Base-by-base conservation (phyloP, 345 rosid genomes). In the Lepidium africanum region DNA sequence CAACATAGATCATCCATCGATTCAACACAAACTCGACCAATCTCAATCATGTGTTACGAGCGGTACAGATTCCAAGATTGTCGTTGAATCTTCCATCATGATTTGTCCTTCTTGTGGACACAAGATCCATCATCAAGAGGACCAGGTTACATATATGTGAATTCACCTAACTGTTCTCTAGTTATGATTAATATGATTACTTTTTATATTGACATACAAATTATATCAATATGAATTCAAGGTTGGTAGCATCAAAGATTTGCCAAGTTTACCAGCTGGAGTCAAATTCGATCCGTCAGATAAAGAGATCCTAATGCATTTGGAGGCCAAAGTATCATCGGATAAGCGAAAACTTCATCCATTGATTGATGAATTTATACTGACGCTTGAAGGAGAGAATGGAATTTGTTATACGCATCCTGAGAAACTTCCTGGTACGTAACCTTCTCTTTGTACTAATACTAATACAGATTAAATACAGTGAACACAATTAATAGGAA, bases 401-500 rank as follows among this genome's bases (percentile, higher is more conserved):
- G 99, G 99, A 14, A 93, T 93, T 81, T 93, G 99, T 74, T 93
- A 81, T 46, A 85, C 96, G 12, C 99, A 93, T 70, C 99, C 99
- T 1, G 91, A 91, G 66, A 89, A 76, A 79, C 90, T 94, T 11
- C 99, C 97, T 35, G 98, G 97, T 91, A 74, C 9, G 56, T 72
- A 73, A 40, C 42, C 7, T 46, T 25, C 58, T 35, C 39, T 45
- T n/a, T 50, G 42, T 17, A n/a, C n/a, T n/a, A 13, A 27, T 39
- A 50, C 19, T 14, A 39, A 35, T 25, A 32, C 27, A 60, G 8
- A 27, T 27, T 27, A 27, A 40, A 13, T 30, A 39, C 12, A 11
- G 57, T 30, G 51, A 59, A 48, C 3, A 25, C 4, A 2, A 25
- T 25, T 4, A 3, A 39, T 14, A 43, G 11, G 1, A 60, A 37